Evolutionary conservation across 768 basidiomycete species (phyloP).

Genomic region (Tricholoma matsutake): DNA sequence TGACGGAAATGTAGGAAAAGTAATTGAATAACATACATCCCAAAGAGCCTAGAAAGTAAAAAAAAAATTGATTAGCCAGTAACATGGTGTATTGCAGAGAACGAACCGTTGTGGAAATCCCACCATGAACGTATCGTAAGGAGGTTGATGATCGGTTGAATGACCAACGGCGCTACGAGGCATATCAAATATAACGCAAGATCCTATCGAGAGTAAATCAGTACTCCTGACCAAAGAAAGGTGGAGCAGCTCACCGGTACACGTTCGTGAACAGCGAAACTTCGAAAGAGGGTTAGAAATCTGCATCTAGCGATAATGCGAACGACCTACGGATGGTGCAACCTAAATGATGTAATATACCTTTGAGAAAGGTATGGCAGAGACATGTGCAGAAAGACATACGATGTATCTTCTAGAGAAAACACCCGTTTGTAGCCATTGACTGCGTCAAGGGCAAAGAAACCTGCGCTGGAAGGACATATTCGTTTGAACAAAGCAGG

Average conservation of each 20-base stretch:
- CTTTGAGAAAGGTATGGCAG: constrained; percentile 10
- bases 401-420: constrained; percentile 77
- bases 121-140: constrained; percentile 80
- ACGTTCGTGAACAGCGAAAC: constrained; percentile 72
- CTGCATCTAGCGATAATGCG: background rate
- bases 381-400: constrained; percentile 24
- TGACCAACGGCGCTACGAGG: constrained; percentile 61
- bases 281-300: constrained; percentile 21
- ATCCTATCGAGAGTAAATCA: constrained; percentile 29
- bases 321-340: constrained; percentile 38
- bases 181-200: constrained; percentile 49
- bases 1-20: background rate
- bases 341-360: constrained; percentile 26
- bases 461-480: constrained; percentile 42
- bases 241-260: constrained; percentile 53
- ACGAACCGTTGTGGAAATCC: constrained; percentile 76
- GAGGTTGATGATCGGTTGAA: constrained; percentile 68
- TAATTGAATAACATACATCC: constrained; percentile 32
- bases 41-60: constrained; percentile 32
- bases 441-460: constrained; percentile 62
- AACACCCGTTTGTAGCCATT: constrained; percentile 76
- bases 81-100: constrained; percentile 9
- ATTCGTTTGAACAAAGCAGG: background rate
- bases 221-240: background rate
- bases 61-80: background rate